A percentile compares a stretch with the other conserved stretches of the same genome.
Evolutionary conservation across 106 monocot species (phyloP).

Genomic region (Amphibolis antarctica): DNA sequence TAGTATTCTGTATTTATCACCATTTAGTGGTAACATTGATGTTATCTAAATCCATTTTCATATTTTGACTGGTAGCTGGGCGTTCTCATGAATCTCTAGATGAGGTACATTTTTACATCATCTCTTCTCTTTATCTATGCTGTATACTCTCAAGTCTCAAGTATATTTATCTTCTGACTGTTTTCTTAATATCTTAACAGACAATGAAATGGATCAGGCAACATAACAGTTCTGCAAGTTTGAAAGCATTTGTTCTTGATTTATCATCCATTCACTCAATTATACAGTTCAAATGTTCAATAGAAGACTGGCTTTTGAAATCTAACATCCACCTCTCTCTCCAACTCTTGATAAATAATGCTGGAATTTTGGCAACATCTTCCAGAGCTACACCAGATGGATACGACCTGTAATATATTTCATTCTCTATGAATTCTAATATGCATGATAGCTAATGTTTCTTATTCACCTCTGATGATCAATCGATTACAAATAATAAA

Average conservation of each 20-base stretch:
- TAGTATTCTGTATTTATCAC: not conserved
- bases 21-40: too few species aligned
- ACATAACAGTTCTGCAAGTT: conserved; percentile 24
- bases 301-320: conserved; percentile 62
- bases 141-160: not conserved
- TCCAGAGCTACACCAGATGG: conserved; percentile 56
- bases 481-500: too few species aligned
- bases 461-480: not conserved
- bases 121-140: not conserved
- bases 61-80: conserved; percentile 33
- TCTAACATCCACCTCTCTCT: conserved; percentile 49
- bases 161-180: not conserved
- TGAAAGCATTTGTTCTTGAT: conserved; percentile 55
- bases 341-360: conserved; percentile 91
- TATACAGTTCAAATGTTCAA: conserved; percentile 49
- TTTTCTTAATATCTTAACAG: conserved; percentile 27
- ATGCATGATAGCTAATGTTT: not conserved
- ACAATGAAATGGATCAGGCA: conserved; percentile 55
- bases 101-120: conserved; percentile 24
- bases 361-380: conserved; percentile 70
- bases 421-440: conserved; percentile 5
- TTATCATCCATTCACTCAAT: conserved; percentile 60
- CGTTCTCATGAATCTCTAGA: conserved; percentile 27
- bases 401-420: conserved; percentile 58
- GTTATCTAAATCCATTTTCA: not conserved